These are phyloP conservation scores for Penicillium sp. DNA, from an alignment of 2,329 filamentous ascomycete species.

Conservation along the genomic window DNA sequence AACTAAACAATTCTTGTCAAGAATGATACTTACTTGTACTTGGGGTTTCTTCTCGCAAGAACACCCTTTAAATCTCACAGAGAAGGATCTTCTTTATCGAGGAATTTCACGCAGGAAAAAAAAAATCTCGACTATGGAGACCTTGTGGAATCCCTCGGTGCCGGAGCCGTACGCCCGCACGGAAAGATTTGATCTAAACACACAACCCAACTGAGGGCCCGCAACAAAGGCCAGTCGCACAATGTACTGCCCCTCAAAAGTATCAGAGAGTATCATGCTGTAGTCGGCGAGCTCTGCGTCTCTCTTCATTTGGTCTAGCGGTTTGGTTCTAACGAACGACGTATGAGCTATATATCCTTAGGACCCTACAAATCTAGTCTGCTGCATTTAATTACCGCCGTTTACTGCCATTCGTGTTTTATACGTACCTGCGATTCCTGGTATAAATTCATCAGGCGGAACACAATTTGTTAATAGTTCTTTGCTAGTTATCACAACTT, in stretches of 20 bases:
- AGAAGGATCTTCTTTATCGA: neutral
- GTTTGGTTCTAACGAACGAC: neutral
- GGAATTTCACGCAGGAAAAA: slow-evolving; percentile 20
- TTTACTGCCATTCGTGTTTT: neutral
- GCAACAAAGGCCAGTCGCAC: slow-evolving; percentile 11
- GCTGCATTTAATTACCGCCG: slow-evolving; percentile 3
- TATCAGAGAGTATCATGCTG: neutral
- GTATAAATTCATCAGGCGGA: neutral
- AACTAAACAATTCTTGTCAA: neutral
- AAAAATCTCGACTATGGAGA: slow-evolving; percentile 25
- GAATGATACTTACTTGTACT: neutral
- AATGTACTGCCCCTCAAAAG: neutral
- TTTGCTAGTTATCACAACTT: no score
- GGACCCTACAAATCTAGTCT: neutral
- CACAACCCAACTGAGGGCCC: slow-evolving; percentile 5
- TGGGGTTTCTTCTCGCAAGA: neutral
- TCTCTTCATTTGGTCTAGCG: slow-evolving; percentile 5
- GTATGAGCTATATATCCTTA: slow-evolving; percentile 3
- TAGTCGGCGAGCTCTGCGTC: neutral
- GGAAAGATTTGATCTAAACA: slow-evolving; percentile 14
- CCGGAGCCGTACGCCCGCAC: slow-evolving; percentile 25
- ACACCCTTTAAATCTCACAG: neutral
- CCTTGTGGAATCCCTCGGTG: slow-evolving; percentile 24
- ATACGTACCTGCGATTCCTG: neutral
- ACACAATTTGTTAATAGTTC: neutral